Evolutionary conservation across 1,139 yeast genomes (phyloP).

Genomic region (Geotrichum citri-aurantii): DNA sequence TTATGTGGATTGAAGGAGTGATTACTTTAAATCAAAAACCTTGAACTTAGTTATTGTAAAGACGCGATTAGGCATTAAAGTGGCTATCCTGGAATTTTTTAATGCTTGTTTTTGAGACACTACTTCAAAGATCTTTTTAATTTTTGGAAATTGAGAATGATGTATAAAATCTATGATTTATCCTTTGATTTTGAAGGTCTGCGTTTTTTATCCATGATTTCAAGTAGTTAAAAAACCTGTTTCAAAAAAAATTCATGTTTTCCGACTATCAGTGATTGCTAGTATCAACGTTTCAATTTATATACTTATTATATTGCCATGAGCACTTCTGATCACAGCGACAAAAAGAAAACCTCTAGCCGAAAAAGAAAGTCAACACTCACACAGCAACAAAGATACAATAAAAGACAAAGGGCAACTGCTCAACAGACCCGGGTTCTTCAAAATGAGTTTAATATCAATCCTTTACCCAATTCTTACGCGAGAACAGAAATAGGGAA

Average conservation of each 20-base stretch:
- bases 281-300: neutral
- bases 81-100: neutral
- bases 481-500: slow-evolving; percentile 67
- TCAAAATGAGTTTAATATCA: slow-evolving; percentile 61
- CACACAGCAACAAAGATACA: slow-evolving; percentile 40
- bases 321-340: slow-evolving; percentile 1
- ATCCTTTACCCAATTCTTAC: slow-evolving; percentile 46
- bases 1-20: neutral
- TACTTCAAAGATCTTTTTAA: neutral
- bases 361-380: slow-evolving; percentile 29
- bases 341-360: slow-evolving; percentile 4
- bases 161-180: neutral
- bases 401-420: slow-evolving; percentile 52
- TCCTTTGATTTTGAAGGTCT: neutral
- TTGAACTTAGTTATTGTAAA: neutral
- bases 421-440: slow-evolving; percentile 74
- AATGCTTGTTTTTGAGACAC: neutral
- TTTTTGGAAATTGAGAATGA: neutral
- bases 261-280: neutral
- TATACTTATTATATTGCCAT: neutral
- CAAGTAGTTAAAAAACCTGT: neutral
- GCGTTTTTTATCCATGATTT: neutral
- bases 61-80: neutral
- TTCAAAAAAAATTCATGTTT: neutral
- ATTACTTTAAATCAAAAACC: neutral